Evolutionary conservation across 805 yeast genomes (phyloP), one percentile per base, ranked within the genome.

Genomic region (Nematodospora valgi): DNA sequence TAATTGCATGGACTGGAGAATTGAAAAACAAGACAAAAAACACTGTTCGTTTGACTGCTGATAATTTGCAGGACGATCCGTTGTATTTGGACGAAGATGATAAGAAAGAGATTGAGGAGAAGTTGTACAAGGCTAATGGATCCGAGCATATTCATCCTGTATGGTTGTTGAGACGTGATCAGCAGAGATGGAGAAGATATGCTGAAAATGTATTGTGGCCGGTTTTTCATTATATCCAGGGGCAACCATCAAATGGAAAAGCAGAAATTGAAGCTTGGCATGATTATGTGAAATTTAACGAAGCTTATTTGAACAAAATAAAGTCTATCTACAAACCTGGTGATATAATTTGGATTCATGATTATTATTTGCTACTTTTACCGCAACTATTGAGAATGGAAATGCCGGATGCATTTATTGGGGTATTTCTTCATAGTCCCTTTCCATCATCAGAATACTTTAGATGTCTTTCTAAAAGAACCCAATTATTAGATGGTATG

Each of bases 1-100:
- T 86, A 33, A 79, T 93, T 34, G 97, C 87, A 1, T 93, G 98
- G 98, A 85, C 97, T 0, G 98, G 98, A 30, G 98, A 88, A 58
- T 68, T 93, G 41, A 58, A 59, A 26, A 60, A 62, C 46, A 52
- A 55, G 37, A 46, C 45, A 28, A 38, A 45, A 21, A 46, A 42
- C 19, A 49, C 46, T 30, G 26, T 34, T 23, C 27, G 30, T 25
- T 11, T 34, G 6, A 64, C 69, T 35, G 78, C 69, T 23, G 45
- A 41, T 12, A 39, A 37, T 18, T 11, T 40, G 5, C 33, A 17
- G 13, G 77, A 67, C 27, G 89, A 83, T 45, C 83, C 87, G 0
- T 64, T 78, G 44, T 81, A 77, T 52, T 60, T 77, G 45, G 68
- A 71, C 45, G 74, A 71, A 4, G 63, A 60, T 2, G 86, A 82